Evolutionary conservation across 2,329 filamentous ascomycete genomes (phyloP), one percentile per base, ranked within the genome.

Genomic region (Cordyceps farinosa): DNA sequence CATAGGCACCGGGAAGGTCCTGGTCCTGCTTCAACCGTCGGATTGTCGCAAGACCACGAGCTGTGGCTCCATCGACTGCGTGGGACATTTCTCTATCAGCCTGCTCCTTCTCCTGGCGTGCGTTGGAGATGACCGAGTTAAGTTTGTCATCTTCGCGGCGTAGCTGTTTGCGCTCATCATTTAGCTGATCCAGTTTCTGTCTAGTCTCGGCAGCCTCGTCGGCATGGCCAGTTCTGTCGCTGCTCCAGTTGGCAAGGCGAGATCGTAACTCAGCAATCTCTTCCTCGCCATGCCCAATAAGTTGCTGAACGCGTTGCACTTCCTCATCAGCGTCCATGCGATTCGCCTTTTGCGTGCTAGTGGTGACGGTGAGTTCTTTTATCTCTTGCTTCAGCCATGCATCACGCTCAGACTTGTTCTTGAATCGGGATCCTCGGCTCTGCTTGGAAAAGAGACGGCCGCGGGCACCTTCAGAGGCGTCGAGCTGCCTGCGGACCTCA

Each of bases 361-460:
- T 80, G 5, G 90, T 90, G 42, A 86, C 80, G 67, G 92, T 90
- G 61, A 93, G 85, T 42, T 96, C 90, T 51, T 90, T 82, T 62
- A 98, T 91, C 75, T 97, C 90, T 66, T 86, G 84, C 65, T 86
- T 87, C 56, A 99, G 80, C 82, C 87, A 97, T 42, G 86, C 84
- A 74, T 99, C 94, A 50, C 96, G 88, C 73, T 98, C 92, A 9
- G 86, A 84, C 79, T 97, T 97, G 74, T 87, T 96, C 71, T 84
- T 90, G 76, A 97, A 99, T 66, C 92, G 90, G 22, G 90, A 89
- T 67, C 90, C 92, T 52, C 94, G 89, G 50, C 90, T 92, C 76
- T 99, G 94, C 75, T 99, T 99, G 57, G 90, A 91, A 72, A 96
- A 91, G 8, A 99, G 84, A 44, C 93, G 88, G 67, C 90, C 87